Base-by-base conservation (phyloP, 805 yeast species). In the Suhomyces sp. region DNA sequence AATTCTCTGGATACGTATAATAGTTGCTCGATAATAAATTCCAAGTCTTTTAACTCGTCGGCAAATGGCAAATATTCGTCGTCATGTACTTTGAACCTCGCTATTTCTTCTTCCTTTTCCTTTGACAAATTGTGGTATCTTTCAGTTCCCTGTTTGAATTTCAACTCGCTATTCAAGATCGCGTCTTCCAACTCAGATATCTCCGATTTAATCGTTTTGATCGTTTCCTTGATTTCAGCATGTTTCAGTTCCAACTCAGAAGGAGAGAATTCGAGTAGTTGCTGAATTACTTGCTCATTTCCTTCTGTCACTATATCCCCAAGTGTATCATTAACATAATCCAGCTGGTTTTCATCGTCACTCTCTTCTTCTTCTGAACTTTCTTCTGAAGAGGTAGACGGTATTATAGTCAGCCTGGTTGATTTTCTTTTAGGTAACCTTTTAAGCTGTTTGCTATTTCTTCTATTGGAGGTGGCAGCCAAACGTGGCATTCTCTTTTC, bases 11-110 rank as follows among this genome's bases (percentile, higher is more conserved):
- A 86, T 26, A 90, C 80, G 8, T 73, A 68, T 38, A 93, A 65
- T 19, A 93, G 67, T 67, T 94, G 97, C 53, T 84, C 83, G 42
- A 91, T 78, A 46, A 91, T 82, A 63, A 85, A 91, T 57, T 88
- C 92, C 27, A 83, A 64, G 52, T 87, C 90, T 22, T 73, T 76
- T 5, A 80, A 72, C 51, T 85, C 84, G 3, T 73, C 75, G 1
- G 73, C 68, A 49, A 68, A 67, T 2, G 68, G 60, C n/a, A 53
- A 48, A 45, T 63, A 68, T 22, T 62, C 62, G 5, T 61, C 64
- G 12, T 66, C 65, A 22, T 60, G 49, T 12, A 60, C 60, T 17
- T 52, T 36, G 27, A 56, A 58, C 1, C 49, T 47, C 4, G 33
- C 41, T 10, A 6, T 38, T 42, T 51, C 52, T 9, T 57, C 54